phyloP scores from a whole-genome alignment of 352 stramenopile genomes.

The Plasmopara viticola region DNA sequence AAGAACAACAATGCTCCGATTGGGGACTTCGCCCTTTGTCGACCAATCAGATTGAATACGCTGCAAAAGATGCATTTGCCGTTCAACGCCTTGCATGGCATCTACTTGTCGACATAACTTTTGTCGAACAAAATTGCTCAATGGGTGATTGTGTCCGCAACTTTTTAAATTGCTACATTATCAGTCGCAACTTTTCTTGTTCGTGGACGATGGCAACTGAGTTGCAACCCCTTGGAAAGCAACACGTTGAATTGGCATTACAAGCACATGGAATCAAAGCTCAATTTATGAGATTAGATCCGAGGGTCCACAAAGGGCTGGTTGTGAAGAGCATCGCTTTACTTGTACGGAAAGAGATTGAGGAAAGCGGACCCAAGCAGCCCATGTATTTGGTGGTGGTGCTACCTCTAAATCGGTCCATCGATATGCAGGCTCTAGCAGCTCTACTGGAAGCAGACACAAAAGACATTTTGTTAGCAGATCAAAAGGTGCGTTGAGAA shows the following conservation, averaged over 20 bases:
- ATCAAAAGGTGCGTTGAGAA: constrained; percentile 28
- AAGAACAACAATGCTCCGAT: constrained; percentile 61
- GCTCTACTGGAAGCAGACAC: constrained; percentile 16
- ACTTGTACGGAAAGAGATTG: constrained; percentile 16
- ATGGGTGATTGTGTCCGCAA: constrained; percentile 1
- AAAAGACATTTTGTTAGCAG: constrained; percentile 34
- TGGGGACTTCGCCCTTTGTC: constrained; percentile 44
- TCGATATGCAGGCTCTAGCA: constrained; percentile 44
- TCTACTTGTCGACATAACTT: constrained; percentile 37
- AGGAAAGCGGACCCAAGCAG: background rate
- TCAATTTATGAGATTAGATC: constrained; percentile 24
- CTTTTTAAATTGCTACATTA: constrained; percentile 17
- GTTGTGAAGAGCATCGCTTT: constrained; percentile 68
- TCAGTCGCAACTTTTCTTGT: constrained; percentile 2
- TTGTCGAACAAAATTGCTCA: constrained; percentile 6
- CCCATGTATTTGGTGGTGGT: constrained; percentile 41
- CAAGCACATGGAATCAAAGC: constrained; percentile 16
- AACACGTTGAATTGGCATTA: constrained; percentile 36
- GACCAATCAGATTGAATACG: constrained; percentile 39
- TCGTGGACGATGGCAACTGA: constrained; percentile 7
- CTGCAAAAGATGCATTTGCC: constrained; percentile 45
- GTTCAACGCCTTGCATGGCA: constrained; percentile 39
- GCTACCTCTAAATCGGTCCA: constrained; percentile 38
- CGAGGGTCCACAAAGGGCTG: constrained; percentile 17
- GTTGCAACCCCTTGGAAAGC: constrained; percentile 19